Percentiles rank a stretch among this genome's conserved stretches.
Conservation (phyloP, 768 basidiomycete species). For the Clitopilus hobsonii region DNA sequence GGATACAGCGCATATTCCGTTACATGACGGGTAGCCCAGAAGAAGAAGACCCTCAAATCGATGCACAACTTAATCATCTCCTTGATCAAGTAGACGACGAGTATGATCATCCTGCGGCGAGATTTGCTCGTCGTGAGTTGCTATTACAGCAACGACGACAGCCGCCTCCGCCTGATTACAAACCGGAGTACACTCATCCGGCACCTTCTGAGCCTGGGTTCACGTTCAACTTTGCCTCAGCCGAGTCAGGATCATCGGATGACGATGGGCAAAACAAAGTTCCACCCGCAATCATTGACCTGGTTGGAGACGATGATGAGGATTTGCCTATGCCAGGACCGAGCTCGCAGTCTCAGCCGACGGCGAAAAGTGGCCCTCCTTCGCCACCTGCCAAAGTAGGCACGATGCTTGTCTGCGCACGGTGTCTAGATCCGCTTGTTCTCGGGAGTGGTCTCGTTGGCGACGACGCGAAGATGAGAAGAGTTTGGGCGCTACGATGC, state of each 20-base stretch:
- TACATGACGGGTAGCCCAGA: constrained; percentile 4
- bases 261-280: constrained; percentile 11
- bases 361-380: constrained; percentile 4
- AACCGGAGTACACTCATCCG: constrained; percentile 62
- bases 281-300: constrained; percentile 36
- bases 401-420: constrained; percentile 60
- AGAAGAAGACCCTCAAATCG: constrained; percentile 8
- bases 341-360: constrained; percentile 5
- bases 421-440: constrained; percentile 61
- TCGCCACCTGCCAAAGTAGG: constrained; percentile 18
- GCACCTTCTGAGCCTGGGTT: constrained; percentile 53
- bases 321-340: constrained; percentile 16
- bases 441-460: constrained; percentile 44
- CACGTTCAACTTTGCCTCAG: constrained; percentile 60
- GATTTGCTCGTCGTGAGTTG: constrained; percentile 6
- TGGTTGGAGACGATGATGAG: constrained; percentile 38
- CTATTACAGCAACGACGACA: constrained; percentile 1
- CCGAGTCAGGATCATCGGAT: constrained; percentile 23
- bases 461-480: constrained; percentile 38
- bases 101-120: constrained; percentile 5
- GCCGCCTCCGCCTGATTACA: constrained; percentile 38
- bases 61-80: constrained; percentile 8
- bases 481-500: constrained; percentile 70
- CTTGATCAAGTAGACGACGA: constrained; percentile 1
- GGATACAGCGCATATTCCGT: no score